Base-by-base conservation (phyloP, 2,329 filamentous ascomycete species). In the Xylaria multiplex region DNA sequence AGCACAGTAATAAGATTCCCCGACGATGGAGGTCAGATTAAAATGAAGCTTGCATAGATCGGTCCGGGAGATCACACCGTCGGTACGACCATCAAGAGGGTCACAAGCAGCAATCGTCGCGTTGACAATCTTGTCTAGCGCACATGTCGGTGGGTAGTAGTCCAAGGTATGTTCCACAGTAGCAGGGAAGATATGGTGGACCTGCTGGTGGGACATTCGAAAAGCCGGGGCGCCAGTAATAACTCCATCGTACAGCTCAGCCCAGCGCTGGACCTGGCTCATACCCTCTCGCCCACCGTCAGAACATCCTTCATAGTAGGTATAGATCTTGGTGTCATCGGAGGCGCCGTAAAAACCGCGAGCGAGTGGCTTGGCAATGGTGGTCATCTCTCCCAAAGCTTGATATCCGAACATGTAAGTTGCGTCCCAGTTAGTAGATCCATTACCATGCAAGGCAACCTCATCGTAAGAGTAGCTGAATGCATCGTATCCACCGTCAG, bases 71-170 rank as follows among this genome's bases (percentile, higher is more conserved):
- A 88, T 79, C 13, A 88, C 83, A n/a, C 85, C 84, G 61, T 88
- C 85, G 0, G 79, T 81, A 40, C 79, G 78, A 6, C 86, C 85
- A 64, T 88, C 86, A 8, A 88, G 79, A 6, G 81, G 77, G 66
- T 88, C 86, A 56, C 85, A 88, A 48, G 81, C 81, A 2, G 77
- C 76, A 53, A 88, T 85, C 6, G 85, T 87, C 27, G 78, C 79
- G 71, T 86, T 87, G 35, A 85, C 79, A 52, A 87, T 86, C 70
- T 81, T 82, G 6, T 79, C 77, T 14, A 87, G 70, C 56, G 84
- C 83, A 49, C 80, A 81, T 0, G 82, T 76, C 2, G 79, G 77
- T 2, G 82, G 80, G 63, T 77, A 80, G 68, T 84, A 83, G 59
- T 76, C 77, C 24, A 79, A 59, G 0, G 77, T 80, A 22, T 80